Base-by-base conservation (phyloP, 2,329 filamentous ascomycete species). In the Gnomoniopsis smithogilvyi region DNA sequence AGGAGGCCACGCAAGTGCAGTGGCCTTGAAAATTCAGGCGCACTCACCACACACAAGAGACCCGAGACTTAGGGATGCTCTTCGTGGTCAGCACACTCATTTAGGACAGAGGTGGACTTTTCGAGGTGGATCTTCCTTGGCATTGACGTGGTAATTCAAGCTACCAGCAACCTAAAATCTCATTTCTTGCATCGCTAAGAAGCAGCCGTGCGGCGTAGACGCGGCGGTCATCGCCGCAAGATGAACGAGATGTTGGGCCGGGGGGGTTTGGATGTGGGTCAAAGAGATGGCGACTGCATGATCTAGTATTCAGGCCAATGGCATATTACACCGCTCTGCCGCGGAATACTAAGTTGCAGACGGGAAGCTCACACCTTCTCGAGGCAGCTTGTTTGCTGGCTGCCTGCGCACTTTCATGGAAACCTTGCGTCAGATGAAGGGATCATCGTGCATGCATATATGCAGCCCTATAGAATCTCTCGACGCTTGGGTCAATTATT, bases 121-220 rank as follows among this genome's bases (percentile, higher is more conserved):
- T 8, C 26, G 4, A 8, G 26, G 4, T 30, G 26, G 26, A 30
- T 8, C 4, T 34, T 15, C 22, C 19, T 38, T 38, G 12, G 30
- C 6, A 33, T 30, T 49, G 26, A 50, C 14, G n/a, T n/a, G n/a
- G n/a, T n/a, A 51, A 34, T 19, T 36, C 30, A 51, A 24, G 24
- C 56, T 59, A 15, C 54, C 62, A 26, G 34, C 19, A 43, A 17
- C 8, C 51, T 52, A 52, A 52, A 52, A 52, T 52, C 51, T 52
- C 22, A 52, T 52, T 30, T 26, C 22, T 24, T 8, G 21, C 14
- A 19, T 19, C 36, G 36, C 12, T 4, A 14, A 41, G 36, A 41
- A 41, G 36, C 36, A 17, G 36, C 36, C 36, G 36, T 30, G 26
- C 26, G 26, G 26, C 26, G 26, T 8, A 30, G 26, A 30, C 26